Evolutionary conservation across 768 basidiomycete genomes (phyloP).

Genomic region (Mrakia frigida): DNA sequence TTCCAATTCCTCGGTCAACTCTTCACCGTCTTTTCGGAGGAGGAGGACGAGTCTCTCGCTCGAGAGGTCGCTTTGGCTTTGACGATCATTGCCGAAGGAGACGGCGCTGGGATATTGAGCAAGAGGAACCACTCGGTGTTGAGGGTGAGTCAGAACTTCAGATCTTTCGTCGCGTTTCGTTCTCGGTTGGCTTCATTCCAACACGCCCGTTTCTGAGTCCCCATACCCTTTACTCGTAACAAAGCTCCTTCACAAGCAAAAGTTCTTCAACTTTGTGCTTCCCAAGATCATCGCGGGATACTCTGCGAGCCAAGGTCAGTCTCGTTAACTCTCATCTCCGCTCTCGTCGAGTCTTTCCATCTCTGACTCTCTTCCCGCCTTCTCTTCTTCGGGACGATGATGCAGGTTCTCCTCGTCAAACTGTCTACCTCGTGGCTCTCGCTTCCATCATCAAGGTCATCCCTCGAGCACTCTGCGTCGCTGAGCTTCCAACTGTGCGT

Average conservation of each 20-base stretch:
- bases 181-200: neutral
- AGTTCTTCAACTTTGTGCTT: constrained; percentile 64
- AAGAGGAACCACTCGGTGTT: constrained; percentile 73
- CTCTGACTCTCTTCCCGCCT: neutral
- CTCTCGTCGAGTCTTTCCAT: neutral
- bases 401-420: constrained; percentile 49
- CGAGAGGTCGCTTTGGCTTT: constrained; percentile 72
- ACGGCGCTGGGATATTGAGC: constrained; percentile 59
- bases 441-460: constrained; percentile 72
- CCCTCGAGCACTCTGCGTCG: constrained; percentile 66
- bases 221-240: constrained; percentile 6
- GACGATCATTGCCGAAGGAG: constrained; percentile 56
- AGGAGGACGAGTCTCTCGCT: constrained; percentile 52
- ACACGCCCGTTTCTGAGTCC: neutral
- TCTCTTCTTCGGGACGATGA: neutral
- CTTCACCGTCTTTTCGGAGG: constrained; percentile 57
- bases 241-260: constrained; percentile 49
- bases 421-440: constrained; percentile 74
- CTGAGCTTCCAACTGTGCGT: constrained; percentile 57
- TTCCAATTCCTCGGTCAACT: constrained; percentile 58
- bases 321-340: neutral
- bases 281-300: constrained; percentile 70
- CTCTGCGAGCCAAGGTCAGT: constrained; percentile 54
- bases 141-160: constrained; percentile 52
- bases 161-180: neutral